These are phyloP conservation scores for Solanum hybrid DNA, from an alignment of 305 asterid species.

Conservation along the genomic window DNA sequence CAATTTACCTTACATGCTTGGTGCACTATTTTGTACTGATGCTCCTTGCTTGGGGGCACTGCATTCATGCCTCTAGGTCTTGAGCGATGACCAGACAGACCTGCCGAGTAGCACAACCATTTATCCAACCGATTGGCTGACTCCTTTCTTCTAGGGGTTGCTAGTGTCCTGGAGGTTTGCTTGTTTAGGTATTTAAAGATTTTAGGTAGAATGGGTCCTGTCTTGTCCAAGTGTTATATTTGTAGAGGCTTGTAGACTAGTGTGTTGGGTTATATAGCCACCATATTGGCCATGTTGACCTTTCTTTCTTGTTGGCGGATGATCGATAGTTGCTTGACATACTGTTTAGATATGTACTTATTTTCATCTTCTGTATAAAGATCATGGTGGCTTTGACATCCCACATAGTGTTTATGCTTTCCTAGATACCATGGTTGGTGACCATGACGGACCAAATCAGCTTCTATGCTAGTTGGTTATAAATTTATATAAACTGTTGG, in stretches of 20 bases:
- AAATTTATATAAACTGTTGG: not conserved
- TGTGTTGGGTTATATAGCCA: not conserved
- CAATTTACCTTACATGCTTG: no score
- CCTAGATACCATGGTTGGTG: not conserved
- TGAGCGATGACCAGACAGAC: no score
- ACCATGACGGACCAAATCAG: not conserved
- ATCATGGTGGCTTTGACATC: not conserved
- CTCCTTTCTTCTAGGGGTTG: not conserved
- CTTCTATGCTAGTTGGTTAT: not conserved
- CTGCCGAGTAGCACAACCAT: no score
- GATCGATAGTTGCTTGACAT: not conserved
- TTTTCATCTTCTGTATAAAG: not conserved
- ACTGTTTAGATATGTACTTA: not conserved
- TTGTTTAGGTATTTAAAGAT: no score
- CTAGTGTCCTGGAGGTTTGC: not conserved
- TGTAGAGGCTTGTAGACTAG: not conserved
- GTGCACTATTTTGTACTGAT: no score
- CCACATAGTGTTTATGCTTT: not conserved
- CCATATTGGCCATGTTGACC: not conserved
- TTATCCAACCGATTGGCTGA: no score
- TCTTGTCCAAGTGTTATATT: not conserved
- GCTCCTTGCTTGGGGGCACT: no score
- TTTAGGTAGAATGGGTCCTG: not conserved
- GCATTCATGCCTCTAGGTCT: no score
- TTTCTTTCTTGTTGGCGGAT: not conserved